phyloP scores from a whole-genome alignment of 2,329 filamentous ascomycete species.

The Calcarisporium arbuscula region DNA sequence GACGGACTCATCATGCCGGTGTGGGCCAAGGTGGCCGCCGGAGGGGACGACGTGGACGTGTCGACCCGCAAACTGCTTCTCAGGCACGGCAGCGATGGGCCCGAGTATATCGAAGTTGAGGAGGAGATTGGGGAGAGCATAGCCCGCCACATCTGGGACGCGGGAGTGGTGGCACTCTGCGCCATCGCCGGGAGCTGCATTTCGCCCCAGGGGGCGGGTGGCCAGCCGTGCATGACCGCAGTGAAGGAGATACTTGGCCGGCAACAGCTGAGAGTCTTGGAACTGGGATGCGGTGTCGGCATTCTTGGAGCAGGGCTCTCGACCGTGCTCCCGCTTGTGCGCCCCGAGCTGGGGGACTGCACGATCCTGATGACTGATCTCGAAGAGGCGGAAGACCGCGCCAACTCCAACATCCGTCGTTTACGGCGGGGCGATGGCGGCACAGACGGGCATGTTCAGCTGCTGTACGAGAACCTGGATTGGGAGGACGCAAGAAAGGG shows the following conservation, averaged over 20 bases:
- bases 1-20: constrained; percentile 37
- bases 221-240: constrained; percentile 20
- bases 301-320: constrained; percentile 47
- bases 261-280: constrained; percentile 37
- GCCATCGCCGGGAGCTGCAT: constrained; percentile 23
- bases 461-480: constrained; percentile 49
- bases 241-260: constrained; percentile 22
- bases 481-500: constrained; percentile 47
- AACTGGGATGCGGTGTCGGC: constrained; percentile 52
- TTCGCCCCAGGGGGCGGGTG: constrained; percentile 19
- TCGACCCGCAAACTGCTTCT: constrained; percentile 23
- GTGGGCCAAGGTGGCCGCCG: constrained; percentile 28
- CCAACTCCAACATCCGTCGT: constrained; percentile 38
- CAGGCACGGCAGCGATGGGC: constrained; percentile 13
- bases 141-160: constrained; percentile 54
- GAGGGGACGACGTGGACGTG: constrained; percentile 15
- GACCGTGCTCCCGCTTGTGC: constrained; percentile 22
- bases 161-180: constrained; percentile 39
- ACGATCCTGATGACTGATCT: constrained; percentile 51
- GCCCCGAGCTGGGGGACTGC: constrained; percentile 10
- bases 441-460: constrained; percentile 13
- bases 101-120: constrained; percentile 34
- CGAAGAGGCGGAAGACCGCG: constrained; percentile 44
- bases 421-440: constrained; percentile 5
- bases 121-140: constrained; percentile 56